phyloP scores from a whole-genome alignment of 129 eudicot genomes.

The Helianthus tuberosus region DNA sequence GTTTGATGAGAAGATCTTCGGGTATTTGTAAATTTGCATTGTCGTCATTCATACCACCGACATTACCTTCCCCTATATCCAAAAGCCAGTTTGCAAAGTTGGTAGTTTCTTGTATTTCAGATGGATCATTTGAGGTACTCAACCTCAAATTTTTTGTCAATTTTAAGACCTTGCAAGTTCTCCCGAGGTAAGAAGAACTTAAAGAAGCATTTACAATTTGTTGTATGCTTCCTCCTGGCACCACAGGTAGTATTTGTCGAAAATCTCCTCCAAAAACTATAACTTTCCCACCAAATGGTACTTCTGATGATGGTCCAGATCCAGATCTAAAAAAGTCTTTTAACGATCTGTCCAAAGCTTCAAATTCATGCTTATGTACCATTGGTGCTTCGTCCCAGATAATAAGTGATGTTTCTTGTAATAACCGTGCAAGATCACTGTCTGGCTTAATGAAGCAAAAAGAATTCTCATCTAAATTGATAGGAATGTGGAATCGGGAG shows the following conservation, averaged over 20 bases:
- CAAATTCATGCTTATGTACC: conserved; percentile 6
- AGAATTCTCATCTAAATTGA: not conserved
- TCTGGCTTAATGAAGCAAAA: not conserved
- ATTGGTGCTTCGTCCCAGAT: not conserved
- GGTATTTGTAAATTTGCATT: too few relatives aligned
- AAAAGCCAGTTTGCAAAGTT: too few relatives aligned
- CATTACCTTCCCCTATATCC: too few relatives aligned
- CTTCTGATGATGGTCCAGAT: too few relatives aligned
- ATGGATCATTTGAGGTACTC: too few relatives aligned
- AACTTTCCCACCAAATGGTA: too few relatives aligned
- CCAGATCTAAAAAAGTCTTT: not conserved
- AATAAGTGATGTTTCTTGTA: not conserved
- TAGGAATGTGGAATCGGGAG: too few relatives aligned
- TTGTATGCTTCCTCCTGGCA: not conserved
- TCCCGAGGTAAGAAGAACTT: not conserved
- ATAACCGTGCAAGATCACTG: not conserved
- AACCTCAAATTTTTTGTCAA: too few relatives aligned
- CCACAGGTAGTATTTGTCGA: not conserved
- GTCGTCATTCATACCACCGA: too few relatives aligned
- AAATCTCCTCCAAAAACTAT: too few relatives aligned
- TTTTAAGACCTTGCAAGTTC: not conserved
- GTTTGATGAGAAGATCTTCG: too few relatives aligned
- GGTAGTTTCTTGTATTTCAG: too few relatives aligned
- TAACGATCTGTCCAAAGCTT: not conserved
- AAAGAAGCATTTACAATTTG: not conserved